These are phyloP conservation scores for Pyropia yezoensis DNA, from an alignment of 23 red algal genomes.

Conservation along the genomic window DNA sequence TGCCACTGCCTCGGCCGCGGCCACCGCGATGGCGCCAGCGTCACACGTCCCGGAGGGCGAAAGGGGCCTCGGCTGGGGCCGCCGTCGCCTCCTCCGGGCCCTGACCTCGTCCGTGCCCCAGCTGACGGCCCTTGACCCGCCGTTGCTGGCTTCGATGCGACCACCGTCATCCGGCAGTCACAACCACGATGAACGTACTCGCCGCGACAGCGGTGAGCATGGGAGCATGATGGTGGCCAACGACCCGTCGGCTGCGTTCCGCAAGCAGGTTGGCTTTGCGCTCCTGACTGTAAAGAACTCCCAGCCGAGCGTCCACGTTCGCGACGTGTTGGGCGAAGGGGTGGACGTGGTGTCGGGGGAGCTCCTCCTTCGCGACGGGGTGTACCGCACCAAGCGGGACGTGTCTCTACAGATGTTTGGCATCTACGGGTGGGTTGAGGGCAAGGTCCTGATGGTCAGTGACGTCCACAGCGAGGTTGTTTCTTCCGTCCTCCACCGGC, in stretches of 20 bases:
- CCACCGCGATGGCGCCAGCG: background rate
- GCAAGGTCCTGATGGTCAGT: slow-evolving; percentile 44
- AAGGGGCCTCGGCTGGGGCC: no score
- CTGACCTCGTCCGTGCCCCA: background rate
- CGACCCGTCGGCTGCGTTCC: slow-evolving; percentile 10
- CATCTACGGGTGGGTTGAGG: slow-evolving; percentile 42
- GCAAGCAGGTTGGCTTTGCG: slow-evolving; percentile 32
- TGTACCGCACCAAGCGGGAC: slow-evolving; percentile 59
- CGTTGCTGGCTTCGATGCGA: no score
- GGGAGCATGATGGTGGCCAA: no score
- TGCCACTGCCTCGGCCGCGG: background rate
- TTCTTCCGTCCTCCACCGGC: slow-evolving; percentile 8
- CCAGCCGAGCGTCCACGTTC: background rate
- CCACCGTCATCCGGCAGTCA: no score
- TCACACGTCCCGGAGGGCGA: no score
- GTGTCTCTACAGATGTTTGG: slow-evolving; percentile 36
- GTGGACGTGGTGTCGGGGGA: slow-evolving; percentile 66
- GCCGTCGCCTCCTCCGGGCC: background rate
- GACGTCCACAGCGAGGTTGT: slow-evolving; percentile 27
- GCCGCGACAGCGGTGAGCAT: no score
- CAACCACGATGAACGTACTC: no score
- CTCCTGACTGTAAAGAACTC: slow-evolving; percentile 34
- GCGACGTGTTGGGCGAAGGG: slow-evolving; percentile 1
- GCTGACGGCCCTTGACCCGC: no score
- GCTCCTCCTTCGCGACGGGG: slow-evolving; percentile 54